Evolutionary conservation across 371 early-diverging fungal genomes (phyloP), one percentile per base, ranked within the genome.

Genomic region (Batkoa obscura): DNA sequence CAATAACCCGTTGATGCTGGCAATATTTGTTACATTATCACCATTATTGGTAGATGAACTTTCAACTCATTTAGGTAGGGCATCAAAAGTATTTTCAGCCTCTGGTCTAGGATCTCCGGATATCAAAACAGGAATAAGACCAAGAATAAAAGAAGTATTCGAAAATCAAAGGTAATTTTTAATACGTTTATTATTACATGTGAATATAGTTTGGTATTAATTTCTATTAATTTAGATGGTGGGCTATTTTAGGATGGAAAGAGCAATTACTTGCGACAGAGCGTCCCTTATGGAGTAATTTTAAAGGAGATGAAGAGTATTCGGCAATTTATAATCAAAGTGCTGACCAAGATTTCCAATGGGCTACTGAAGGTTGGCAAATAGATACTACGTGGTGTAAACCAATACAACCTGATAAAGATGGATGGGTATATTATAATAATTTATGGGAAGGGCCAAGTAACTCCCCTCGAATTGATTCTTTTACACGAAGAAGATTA

Each of bases 391-490:
- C 8, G 9, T 23, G 50, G 4, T 9, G 9, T 32, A 50, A 35
- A 6, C 6, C 15, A 10, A n/a, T 41, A 35, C 15, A 15, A 23
- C 35, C 50, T 9, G 17, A 47, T 47, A 9, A 8, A 17, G 47
- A 47, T 33, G 50, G 50, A 50, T 50, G 50, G 50, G 50, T 50
- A 6, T 50, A 50, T 33, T 50, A 31, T 6, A 30, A 50, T 15
- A 15, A n/a, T 35, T 8, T 5, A 8, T 50, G 50, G 50, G 31
- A 15, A 6, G 30, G 33, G 5, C 50, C 50, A 3, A 33, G 10
- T 13, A 32, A 13, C 13, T 13, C 9, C 9, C 5, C 30, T 10
- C 31, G 50, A 13, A 33, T 50, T 9, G 50, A 50, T 9, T 50
- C 34, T 5, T 15, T 50, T 5, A 50, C 50, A 13, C 17, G 50